Evolutionary conservation across 164 flowering plant species (phyloP).

Genomic region (Annona cherimola): DNA sequence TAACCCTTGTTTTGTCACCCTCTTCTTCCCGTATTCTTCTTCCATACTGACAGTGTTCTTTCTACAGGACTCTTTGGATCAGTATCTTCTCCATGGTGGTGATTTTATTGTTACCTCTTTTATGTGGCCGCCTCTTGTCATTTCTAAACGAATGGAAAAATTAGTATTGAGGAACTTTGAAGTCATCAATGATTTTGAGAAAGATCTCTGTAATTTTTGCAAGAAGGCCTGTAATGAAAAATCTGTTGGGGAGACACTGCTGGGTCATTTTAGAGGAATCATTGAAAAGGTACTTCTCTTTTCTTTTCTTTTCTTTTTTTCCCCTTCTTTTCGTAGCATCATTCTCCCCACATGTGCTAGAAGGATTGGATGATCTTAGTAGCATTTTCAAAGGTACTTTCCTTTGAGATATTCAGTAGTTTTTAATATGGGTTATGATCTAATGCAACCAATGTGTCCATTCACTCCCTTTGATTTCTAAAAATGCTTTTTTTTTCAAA

Average conservation of each 20-base stretch:
- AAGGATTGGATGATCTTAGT: not conserved
- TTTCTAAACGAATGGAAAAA: slow-evolving; percentile 51
- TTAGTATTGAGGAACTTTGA: slow-evolving; percentile 46
- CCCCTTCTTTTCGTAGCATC: not conserved
- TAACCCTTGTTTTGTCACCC: not conserved
- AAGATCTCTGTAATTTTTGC: slow-evolving; percentile 27
- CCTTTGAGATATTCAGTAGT: too few relatives aligned
- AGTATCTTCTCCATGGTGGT: slow-evolving; percentile 42
- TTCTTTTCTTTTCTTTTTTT: not conserved
- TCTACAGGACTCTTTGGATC: slow-evolving; percentile 60
- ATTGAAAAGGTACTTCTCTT: slow-evolving; percentile 42
- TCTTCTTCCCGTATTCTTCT: not conserved
- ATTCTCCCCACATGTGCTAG: not conserved
- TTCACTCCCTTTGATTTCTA: too few relatives aligned
- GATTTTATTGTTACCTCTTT: slow-evolving; percentile 21
- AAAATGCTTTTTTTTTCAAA: too few relatives aligned
- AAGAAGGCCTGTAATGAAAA: slow-evolving; percentile 22
- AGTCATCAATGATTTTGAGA: slow-evolving; percentile 43
- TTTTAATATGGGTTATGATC: too few relatives aligned
- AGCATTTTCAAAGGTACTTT: too few relatives aligned
- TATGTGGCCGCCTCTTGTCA: slow-evolving; percentile 22
- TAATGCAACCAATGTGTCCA: too few relatives aligned
- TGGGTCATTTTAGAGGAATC: slow-evolving; percentile 38
- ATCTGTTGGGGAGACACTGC: slow-evolving; percentile 36
- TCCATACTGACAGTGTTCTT: slow-evolving; percentile 4